Conservation (phyloP, 768 basidiomycete species). For the Lentinula edodes region DNA sequence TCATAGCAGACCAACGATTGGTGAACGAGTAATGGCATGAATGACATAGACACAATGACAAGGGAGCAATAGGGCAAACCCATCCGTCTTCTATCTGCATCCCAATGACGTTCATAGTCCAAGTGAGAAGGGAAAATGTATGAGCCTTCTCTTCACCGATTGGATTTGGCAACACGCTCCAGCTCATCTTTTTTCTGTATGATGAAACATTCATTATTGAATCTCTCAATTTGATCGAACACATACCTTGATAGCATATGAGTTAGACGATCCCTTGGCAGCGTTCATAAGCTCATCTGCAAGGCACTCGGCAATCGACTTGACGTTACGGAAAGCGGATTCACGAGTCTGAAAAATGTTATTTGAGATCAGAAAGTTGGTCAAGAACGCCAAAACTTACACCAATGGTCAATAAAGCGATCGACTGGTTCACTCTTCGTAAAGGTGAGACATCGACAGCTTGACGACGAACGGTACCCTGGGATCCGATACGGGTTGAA, state of each 20-base stretch:
- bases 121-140: neutral
- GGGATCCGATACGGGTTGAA: constrained; percentile 98
- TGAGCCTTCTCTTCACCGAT: constrained; percentile 69
- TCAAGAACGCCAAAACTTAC: constrained; percentile 42
- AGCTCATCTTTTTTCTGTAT: constrained; percentile 96
- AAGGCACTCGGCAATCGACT: constrained; percentile 97
- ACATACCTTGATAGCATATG: constrained; percentile 96
- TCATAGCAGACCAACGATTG: constrained; percentile 3
- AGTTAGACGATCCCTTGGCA: constrained; percentile 99
- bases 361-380: neutral
- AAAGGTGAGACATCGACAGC: constrained; percentile 99
- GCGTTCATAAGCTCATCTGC: constrained; percentile 99
- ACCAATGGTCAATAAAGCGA: constrained; percentile 91
- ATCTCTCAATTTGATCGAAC: neutral
- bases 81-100: neutral
- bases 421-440: constrained; percentile 95
- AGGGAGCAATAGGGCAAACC: neutral
- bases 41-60: neutral
- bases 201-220: neutral
- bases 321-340: constrained; percentile 99
- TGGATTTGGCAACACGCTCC: constrained; percentile 99
- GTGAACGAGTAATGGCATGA: neutral
- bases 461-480: constrained; percentile 99
- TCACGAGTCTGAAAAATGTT: constrained; percentile 69
- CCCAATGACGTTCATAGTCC: neutral